phyloP scores from a whole-genome alignment of 805 yeast genomes.

The Pichia thaimueangensis region DNA sequence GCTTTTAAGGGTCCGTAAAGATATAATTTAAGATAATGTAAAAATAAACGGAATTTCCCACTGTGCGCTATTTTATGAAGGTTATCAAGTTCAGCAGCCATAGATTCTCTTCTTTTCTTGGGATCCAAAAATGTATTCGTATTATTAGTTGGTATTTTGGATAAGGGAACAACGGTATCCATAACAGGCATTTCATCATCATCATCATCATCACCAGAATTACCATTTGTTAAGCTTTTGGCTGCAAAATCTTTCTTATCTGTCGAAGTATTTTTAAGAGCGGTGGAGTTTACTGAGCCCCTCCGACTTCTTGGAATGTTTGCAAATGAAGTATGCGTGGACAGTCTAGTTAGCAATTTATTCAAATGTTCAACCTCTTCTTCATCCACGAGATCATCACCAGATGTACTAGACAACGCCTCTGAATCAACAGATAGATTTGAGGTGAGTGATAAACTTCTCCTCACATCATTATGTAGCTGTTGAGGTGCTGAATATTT shows the following conservation, averaged over 20 bases:
- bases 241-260: neutral
- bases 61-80: conserved; percentile 18
- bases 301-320: neutral
- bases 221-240: neutral
- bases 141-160: conserved; percentile 26
- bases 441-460: no score
- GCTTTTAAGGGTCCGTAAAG: conserved; percentile 57
- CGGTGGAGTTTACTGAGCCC: neutral
- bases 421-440: conserved; percentile 3
- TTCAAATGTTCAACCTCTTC: conserved; percentile 25
- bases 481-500: neutral
- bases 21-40: conserved; percentile 37
- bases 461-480: no score
- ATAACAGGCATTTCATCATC: conserved; percentile 30
- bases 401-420: neutral
- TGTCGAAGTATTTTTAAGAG: neutral
- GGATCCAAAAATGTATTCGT: conserved; percentile 18
- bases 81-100: conserved; percentile 16
- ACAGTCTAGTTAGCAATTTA: conserved; percentile 31
- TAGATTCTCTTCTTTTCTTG: conserved; percentile 16
- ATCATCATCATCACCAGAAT: conserved; percentile 8
- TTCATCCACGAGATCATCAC: conserved; percentile 11
- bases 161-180: conserved; percentile 32
- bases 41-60: conserved; percentile 19
- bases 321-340: conserved; percentile 21